phyloP scores from a whole-genome alignment of 208 protist genomes.

The Strigomonas culicis region DNA sequence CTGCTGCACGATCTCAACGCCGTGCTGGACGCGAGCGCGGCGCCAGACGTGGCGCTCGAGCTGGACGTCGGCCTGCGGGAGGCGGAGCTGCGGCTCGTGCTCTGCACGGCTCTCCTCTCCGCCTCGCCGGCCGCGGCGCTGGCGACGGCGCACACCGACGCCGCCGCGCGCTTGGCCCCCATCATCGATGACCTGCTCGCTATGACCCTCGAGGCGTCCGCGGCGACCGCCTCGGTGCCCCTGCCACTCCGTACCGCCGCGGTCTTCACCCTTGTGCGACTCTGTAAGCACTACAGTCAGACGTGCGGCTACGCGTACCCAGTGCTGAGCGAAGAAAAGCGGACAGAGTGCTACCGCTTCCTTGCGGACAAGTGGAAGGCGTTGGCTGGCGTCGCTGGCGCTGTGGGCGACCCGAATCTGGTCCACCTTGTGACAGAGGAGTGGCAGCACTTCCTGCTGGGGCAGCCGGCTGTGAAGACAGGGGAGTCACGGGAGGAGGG shows the following conservation, averaged over 20 bases:
- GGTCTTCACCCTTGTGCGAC: background rate
- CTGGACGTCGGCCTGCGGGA: conserved; percentile 21
- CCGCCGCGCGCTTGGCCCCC: background rate
- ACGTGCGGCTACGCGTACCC: background rate
- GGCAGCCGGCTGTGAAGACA: no score
- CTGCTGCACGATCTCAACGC: conserved; percentile 35
- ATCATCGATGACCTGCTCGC: background rate
- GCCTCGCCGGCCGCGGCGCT: background rate
- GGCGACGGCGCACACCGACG: background rate
- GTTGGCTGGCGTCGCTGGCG: background rate
- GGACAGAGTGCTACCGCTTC: background rate
- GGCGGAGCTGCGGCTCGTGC: conserved; percentile 30
- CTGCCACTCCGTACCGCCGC: no score
- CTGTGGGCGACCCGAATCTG: background rate
- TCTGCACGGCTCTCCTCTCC: conserved; percentile 6
- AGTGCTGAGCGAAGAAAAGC: background rate
- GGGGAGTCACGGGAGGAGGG: no score
- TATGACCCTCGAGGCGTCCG: background rate
- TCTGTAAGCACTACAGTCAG: background rate
- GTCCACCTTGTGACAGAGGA: background rate
- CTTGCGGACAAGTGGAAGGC: background rate
- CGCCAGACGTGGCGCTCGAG: conserved; percentile 4
- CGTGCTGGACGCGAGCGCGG: conserved; percentile 16
- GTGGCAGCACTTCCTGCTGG: background rate
- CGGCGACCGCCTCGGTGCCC: no score